These are phyloP conservation scores for Penicillium nucicola DNA, from an alignment of 495 filamentous ascomycete species.

Conservation along the genomic window DNA sequence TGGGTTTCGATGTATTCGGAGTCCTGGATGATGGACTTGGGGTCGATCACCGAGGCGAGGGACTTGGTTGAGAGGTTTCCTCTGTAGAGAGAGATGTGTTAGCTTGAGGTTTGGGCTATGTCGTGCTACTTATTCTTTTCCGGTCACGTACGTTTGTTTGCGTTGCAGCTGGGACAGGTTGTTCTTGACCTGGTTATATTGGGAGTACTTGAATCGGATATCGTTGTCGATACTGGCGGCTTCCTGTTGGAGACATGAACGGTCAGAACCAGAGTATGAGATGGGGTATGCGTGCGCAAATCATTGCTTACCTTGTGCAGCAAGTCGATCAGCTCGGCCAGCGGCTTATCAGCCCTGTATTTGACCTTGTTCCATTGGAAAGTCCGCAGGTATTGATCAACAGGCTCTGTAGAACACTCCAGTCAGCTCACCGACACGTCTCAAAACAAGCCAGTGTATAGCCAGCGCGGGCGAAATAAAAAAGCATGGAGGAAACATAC, in stretches of 20 bases:
- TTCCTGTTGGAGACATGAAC: slow-evolving; percentile 53
- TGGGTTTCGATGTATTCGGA: slow-evolving; percentile 97
- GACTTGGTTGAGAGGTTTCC: slow-evolving; percentile 94
- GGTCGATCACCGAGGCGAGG: slow-evolving; percentile 81
- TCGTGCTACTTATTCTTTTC: not conserved
- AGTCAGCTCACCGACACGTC: slow-evolving; percentile 1
- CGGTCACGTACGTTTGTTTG: slow-evolving; percentile 69
- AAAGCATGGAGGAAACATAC: slow-evolving; percentile 50
- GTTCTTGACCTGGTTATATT: slow-evolving; percentile 88
- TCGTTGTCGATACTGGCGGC: slow-evolving; percentile 86
- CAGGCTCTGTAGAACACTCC: slow-evolving; percentile 62
- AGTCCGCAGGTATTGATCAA: slow-evolving; percentile 83
- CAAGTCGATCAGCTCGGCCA: slow-evolving; percentile 79
- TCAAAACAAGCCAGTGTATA: not conserved
- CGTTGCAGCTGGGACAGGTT: slow-evolving; percentile 75
- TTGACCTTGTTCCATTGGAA: slow-evolving; percentile 97
- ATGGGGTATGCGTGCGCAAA: not conserved
- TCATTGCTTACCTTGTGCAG: slow-evolving; percentile 69
- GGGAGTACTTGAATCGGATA: slow-evolving; percentile 85
- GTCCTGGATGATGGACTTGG: slow-evolving; percentile 72
- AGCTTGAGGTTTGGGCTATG: slow-evolving; percentile 3
- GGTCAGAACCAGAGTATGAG: not conserved
- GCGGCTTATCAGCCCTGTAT: slow-evolving; percentile 85
- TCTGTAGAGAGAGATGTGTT: slow-evolving; percentile 38
- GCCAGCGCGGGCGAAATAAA: too few relatives aligned